phyloP scores from a whole-genome alignment of 2,329 filamentous ascomycete species.

The Thelonectria rubi region DNA sequence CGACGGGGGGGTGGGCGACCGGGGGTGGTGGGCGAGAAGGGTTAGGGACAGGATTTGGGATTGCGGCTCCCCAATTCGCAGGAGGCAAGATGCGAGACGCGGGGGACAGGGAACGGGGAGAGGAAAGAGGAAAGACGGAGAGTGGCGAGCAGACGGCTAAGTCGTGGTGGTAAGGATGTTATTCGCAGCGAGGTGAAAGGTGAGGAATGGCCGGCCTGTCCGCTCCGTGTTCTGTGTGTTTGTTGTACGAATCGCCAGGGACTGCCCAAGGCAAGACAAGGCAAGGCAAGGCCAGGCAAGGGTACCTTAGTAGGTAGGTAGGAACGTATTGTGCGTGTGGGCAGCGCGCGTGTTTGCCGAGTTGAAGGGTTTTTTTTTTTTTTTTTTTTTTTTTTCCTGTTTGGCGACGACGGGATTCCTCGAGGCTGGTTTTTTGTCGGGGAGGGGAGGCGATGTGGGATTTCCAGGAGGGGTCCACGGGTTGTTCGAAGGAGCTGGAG shows the following conservation, averaged over 20 bases:
- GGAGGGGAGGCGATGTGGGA: background rate
- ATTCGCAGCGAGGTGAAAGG: background rate
- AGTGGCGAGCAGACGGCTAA: constrained; percentile 6
- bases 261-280: background rate
- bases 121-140: constrained; percentile 2
- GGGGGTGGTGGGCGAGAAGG: constrained; percentile 13
- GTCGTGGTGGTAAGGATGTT: background rate
- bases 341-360: constrained; percentile 15
- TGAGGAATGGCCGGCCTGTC: constrained; percentile 15
- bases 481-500: too few relatives aligned
- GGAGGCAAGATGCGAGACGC: constrained; percentile 22
- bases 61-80: constrained; percentile 42
- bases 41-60: constrained; percentile 27
- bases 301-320: too few relatives aligned
- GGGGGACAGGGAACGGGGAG: constrained; percentile 32
- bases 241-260: background rate
- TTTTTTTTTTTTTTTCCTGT: background rate
- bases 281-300: too few relatives aligned
- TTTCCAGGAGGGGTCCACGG: background rate
- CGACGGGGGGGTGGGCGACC: constrained; percentile 18
- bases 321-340: constrained; percentile 1
- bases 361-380: constrained; percentile 1
- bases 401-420: background rate
- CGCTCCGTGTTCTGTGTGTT: constrained; percentile 11
- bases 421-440: constrained; percentile 1